Conservation (phyloP, 176 grass and related monocot species). For the Bonia amplexicaulis region DNA sequence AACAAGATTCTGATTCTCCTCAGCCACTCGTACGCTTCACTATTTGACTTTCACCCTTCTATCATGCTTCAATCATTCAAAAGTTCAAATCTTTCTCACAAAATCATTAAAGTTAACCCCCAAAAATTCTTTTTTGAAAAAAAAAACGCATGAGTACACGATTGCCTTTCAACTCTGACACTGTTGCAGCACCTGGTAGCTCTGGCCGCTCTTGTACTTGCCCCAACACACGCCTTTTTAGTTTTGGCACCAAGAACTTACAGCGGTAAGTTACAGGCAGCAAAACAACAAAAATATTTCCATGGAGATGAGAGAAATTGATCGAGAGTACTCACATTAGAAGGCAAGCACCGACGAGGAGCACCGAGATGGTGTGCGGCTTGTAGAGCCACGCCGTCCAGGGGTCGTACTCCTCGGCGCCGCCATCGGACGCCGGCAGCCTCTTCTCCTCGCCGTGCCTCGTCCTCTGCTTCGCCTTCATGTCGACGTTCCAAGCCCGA, state of each 20-base stretch:
- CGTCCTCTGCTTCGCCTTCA: slow-evolving; percentile 36
- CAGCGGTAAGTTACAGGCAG: not conserved
- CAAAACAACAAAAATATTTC: not conserved
- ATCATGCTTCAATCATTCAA: slow-evolving; percentile 15
- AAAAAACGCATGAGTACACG: not conserved
- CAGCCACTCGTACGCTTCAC: not conserved
- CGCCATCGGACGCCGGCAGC: not conserved
- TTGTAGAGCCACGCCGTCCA: slow-evolving; percentile 99
- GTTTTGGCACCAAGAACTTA: not conserved
- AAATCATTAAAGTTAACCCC: not conserved
- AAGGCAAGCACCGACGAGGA: slow-evolving; percentile 81
- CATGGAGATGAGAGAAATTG: not conserved
- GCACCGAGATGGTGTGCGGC: slow-evolving; percentile 87
- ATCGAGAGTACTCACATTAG: slow-evolving; percentile 62
- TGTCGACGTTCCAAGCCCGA: not conserved
- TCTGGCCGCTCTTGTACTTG: slow-evolving; percentile 39
- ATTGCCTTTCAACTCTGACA: slow-evolving; percentile 34
- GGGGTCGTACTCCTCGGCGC: slow-evolving; percentile 72
- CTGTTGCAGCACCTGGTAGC: slow-evolving; percentile 37
- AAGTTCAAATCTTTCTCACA: not conserved
- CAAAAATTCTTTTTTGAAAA: not conserved
- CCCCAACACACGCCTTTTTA: not conserved
- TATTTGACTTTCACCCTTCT: not conserved
- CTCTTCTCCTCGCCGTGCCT: slow-evolving; percentile 31
- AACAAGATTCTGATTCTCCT: not conserved